Evolutionary conservation across 176 grass and related monocot species (phyloP), one percentile per base, ranked within the genome.

Genomic region (Avena sativa): DNA sequence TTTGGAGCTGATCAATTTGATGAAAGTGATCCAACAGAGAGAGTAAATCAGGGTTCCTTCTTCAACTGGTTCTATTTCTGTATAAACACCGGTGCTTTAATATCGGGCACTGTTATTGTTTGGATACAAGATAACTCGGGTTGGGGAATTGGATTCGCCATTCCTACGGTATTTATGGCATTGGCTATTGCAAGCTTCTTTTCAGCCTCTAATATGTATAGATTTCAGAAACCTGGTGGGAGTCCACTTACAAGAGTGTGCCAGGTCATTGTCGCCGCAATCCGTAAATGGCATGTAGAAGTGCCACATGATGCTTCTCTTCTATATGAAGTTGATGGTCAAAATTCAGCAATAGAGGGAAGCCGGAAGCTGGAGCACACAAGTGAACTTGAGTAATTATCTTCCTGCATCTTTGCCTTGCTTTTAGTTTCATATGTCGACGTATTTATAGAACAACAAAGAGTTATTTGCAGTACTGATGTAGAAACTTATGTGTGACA

Each of bases 41-140:
- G 93, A 92, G 69, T 60, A 34, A 92, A 89, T 60, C 95, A 96
- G 64, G 90, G 90, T 26, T 98, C 93, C 73, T 98, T 90, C 87
- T 98, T 98, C 69, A 98, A 98, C 74, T 98, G 96, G 96, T 96
- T 96, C 53, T 96, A 95, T 83, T 94, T 98, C 79, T 95, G 93
- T 78, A 94, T 98, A 81, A 96, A 96, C 60, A 70, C 95, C 1
- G 93, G 92, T 46, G 20, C 93, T 63, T 80, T 98, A 14, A 28
- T 95, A 26, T 84, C 93, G 57, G 89, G 93, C 87, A 95, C 87
- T 74, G 65, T 94, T 84, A 88, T 98, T 57, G 96, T 98, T 50
- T 98, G 89, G 90, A 86, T 94, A 72, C 91, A 95, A 81, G 93
- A 98, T 84, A 92, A 95, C 84, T 88, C 71, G 80, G 92, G 96